A percentile compares a stretch with the other conserved stretches of the same genome.
These are phyloP conservation scores for Paecilomyces sp. DNA, from an alignment of 2,329 filamentous ascomycete species.

Conservation along the genomic window DNA sequence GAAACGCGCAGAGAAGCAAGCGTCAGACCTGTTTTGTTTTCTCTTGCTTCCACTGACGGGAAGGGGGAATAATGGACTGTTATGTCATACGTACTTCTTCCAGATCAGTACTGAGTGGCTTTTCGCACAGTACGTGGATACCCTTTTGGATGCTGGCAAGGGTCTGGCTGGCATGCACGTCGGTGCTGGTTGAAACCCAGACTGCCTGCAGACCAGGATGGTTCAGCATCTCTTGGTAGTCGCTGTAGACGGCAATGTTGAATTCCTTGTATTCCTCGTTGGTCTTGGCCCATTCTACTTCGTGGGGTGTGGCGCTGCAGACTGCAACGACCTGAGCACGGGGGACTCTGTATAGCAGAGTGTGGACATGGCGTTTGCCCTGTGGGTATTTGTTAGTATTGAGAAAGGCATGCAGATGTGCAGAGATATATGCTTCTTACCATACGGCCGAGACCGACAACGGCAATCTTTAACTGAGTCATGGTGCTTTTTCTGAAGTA, in stretches of 20 bases:
- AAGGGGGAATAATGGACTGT: neutral
- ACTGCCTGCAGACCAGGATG: conserved; percentile 41
- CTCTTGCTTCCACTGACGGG: neutral
- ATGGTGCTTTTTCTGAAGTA: neutral
- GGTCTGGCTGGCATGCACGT: conserved; percentile 50
- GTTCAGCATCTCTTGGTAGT: conserved; percentile 43
- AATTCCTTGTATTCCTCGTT: conserved; percentile 3
- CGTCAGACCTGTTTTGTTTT: neutral
- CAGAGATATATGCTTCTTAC: neutral
- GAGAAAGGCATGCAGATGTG: conserved; percentile 5
- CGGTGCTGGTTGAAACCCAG: conserved; percentile 44
- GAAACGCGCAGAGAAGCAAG: neutral
- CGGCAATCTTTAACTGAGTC: neutral
- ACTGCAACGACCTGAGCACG: neutral
- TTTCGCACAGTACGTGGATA: conserved; percentile 54
- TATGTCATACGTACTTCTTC: conserved; percentile 3
- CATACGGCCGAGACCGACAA: neutral
- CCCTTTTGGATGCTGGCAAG: conserved; percentile 49
- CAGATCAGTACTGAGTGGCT: conserved; percentile 25
- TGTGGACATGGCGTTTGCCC: neutral
- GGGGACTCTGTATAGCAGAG: neutral
- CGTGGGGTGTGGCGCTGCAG: neutral
- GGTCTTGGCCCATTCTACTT: neutral
- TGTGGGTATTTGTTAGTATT: neutral
- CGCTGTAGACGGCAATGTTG: conserved; percentile 29